Conservation (phyloP, 2,329 filamentous ascomycete genomes). For the Calonectria honghensis region DNA sequence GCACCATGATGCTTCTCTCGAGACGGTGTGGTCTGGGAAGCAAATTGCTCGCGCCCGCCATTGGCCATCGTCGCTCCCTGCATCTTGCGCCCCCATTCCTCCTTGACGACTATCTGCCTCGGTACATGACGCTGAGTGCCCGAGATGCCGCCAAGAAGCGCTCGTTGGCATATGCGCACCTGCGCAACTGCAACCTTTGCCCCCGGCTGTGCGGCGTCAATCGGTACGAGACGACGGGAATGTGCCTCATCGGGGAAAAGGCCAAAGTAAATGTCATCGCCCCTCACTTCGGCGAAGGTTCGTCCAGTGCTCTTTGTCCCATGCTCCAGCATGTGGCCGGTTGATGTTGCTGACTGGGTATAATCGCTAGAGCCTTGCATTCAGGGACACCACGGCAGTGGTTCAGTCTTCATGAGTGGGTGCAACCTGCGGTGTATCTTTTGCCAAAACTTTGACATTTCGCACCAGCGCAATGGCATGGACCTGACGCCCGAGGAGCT, state of each 20-base stretch:
- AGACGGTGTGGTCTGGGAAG: slow-evolving; percentile 27
- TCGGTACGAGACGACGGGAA: slow-evolving; percentile 85
- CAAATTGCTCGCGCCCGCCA: slow-evolving; percentile 28
- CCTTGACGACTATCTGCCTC: slow-evolving; percentile 83
- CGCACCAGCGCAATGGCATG: slow-evolving; percentile 87
- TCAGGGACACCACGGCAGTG: slow-evolving; percentile 87
- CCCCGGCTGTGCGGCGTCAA: slow-evolving; percentile 86
- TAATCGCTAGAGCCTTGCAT: slow-evolving; percentile 81
- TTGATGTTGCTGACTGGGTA: slow-evolving; percentile 7
- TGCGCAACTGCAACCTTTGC: slow-evolving; percentile 87
- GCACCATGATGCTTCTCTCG: slow-evolving; percentile 41
- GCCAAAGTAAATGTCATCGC: slow-evolving; percentile 90
- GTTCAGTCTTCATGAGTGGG: slow-evolving; percentile 87
- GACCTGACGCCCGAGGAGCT: slow-evolving; percentile 87
- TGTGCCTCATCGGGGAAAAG: slow-evolving; percentile 85
- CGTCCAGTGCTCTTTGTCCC: slow-evolving; percentile 51
- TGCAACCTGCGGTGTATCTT: slow-evolving; percentile 84
- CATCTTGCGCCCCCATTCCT: slow-evolving; percentile 80
- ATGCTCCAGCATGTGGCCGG: slow-evolving; percentile 25
- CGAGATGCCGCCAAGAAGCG: slow-evolving; percentile 83
- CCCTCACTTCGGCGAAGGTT: slow-evolving; percentile 87
- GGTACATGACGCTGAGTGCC: slow-evolving; percentile 81
- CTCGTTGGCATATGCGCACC: slow-evolving; percentile 82
- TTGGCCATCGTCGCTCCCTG: slow-evolving; percentile 56
- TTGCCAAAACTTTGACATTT: slow-evolving; percentile 90